A percentile compares a stretch with the other conserved stretches of the same genome.
Evolutionary conservation across 2,329 filamentous ascomycete species (phyloP).

Genomic region (Venturia nashicola): DNA sequence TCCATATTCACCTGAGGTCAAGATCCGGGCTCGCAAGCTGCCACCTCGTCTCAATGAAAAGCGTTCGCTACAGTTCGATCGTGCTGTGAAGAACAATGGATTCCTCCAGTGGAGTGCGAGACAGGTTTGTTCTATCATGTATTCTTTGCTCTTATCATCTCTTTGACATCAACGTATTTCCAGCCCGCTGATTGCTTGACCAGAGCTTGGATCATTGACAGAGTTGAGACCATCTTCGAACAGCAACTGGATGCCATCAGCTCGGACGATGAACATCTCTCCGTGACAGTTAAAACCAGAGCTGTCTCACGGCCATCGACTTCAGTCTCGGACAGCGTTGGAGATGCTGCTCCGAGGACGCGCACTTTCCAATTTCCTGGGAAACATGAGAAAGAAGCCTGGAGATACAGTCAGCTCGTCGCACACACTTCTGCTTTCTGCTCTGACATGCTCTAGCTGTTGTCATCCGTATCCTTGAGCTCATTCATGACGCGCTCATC

Average conservation of each 20-base stretch:
- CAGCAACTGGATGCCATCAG: conserved; percentile 7
- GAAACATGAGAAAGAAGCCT: conserved; percentile 41
- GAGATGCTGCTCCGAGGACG: not conserved
- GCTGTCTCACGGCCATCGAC: not conserved
- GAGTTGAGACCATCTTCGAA: conserved; percentile 9
- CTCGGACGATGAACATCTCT: conserved; percentile 4
- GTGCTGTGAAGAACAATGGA: not conserved
- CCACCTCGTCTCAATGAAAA: not conserved
- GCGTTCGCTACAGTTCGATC: not conserved
- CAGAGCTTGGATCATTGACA: conserved; percentile 1
- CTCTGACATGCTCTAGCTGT: conserved; percentile 31
- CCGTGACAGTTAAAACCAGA: conserved; percentile 1
- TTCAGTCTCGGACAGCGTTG: not conserved
- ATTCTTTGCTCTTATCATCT: not conserved
- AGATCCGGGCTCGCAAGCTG: not conserved
- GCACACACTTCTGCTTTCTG: not conserved
- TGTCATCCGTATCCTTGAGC: conserved; percentile 41
- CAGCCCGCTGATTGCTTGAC: not conserved
- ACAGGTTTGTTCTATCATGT: conserved; percentile 4
- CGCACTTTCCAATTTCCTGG: conserved; percentile 35
- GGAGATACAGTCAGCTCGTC: conserved; percentile 39
- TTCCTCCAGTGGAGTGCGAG: not conserved
- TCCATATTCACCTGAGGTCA: not conserved
- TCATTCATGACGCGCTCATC: conserved; percentile 40
- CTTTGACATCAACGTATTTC: too few relatives aligned